Conservation (phyloP, 257 asterid species). For the Solanum clarkiae region DNA sequence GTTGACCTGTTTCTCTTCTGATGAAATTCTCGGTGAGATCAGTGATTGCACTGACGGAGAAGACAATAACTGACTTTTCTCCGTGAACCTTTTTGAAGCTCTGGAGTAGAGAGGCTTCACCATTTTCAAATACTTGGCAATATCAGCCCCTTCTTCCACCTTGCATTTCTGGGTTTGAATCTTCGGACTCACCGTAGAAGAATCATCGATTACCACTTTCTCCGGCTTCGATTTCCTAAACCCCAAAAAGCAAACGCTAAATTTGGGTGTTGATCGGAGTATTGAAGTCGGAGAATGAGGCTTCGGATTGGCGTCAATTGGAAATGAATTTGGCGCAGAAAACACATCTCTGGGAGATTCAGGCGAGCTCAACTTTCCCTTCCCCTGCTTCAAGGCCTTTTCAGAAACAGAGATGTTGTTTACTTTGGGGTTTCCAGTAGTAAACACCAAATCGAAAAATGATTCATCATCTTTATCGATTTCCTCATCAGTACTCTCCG, state of each 20-base stretch:
- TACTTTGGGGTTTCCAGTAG: neutral
- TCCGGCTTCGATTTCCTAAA: conserved; percentile 39
- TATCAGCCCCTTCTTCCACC: neutral
- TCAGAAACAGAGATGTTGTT: neutral
- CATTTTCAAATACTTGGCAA: conserved; percentile 48
- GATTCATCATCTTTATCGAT: conserved; percentile 49
- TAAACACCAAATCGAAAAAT: conserved; percentile 56
- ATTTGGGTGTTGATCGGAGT: conserved; percentile 46
- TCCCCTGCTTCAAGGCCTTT: neutral
- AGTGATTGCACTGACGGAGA: conserved; percentile 31
- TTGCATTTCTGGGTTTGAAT: conserved; percentile 1
- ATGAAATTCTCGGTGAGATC: conserved; percentile 24
- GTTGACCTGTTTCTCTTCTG: conserved; percentile 27
- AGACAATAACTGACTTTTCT: conserved; percentile 23
- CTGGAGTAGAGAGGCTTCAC: conserved; percentile 41
- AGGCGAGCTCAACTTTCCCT: neutral
- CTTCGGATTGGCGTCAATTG: conserved; percentile 6
- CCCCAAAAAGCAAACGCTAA: conserved; percentile 39
- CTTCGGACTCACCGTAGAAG: neutral
- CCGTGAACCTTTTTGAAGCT: conserved; percentile 36
- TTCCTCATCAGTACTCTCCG: conserved; percentile 14
- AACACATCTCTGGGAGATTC: conserved; percentile 32
- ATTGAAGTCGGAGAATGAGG: conserved; percentile 38
- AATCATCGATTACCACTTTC: conserved; percentile 7
- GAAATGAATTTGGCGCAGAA: conserved; percentile 4